Evolutionary conservation across 441 rosid species (phyloP), one percentile per base, ranked within the genome.

Genomic region (Kokia cookei): DNA sequence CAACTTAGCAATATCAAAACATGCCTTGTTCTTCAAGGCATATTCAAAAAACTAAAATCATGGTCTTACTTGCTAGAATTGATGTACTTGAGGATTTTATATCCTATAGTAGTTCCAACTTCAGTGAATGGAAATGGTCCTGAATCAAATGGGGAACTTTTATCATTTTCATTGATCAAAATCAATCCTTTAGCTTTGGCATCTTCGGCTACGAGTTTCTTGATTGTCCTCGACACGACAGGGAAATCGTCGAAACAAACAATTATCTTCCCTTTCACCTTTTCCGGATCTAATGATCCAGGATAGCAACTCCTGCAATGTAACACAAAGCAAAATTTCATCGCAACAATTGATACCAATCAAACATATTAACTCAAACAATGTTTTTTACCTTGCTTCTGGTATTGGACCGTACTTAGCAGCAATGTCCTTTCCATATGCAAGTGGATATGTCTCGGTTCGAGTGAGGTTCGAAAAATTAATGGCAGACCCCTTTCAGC

Each of bases 171-270:
- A 63, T 79, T 73, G 48, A 93, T 76, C 80, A 93, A 70, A 65
- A 93, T 87, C 85, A 93, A 24, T 48, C 98, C 98, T 60, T 83
- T 84, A 13, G 89, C 89, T 78, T 79, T 70, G 13, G 88, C 89
- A 80, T 91, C 98, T 78, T 91, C 87, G 6, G 79, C 88, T 22
- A 93, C 94, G 53, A 86, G 55, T 83, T 84, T 89, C 82, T 83
- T 83, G 19, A 84, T 80, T 74, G 50, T 65, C 51, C 82, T 84
- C 6, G 96, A 50, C 42, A 77, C 32, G 14, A 65, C 55, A 22
- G 73, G 68, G 57, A 80, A 86, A 54, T 67, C 73, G 68, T 79
- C 86, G 12, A 83, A 27, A 67, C 98, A 93, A 40, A 93, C 82
- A 37, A 93, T 80, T 69, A 91, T 85, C 74, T 86, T 87, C 1